phyloP scores from a whole-genome alignment of 805 yeast genomes.

The Nakazawaea pomicola region DNA sequence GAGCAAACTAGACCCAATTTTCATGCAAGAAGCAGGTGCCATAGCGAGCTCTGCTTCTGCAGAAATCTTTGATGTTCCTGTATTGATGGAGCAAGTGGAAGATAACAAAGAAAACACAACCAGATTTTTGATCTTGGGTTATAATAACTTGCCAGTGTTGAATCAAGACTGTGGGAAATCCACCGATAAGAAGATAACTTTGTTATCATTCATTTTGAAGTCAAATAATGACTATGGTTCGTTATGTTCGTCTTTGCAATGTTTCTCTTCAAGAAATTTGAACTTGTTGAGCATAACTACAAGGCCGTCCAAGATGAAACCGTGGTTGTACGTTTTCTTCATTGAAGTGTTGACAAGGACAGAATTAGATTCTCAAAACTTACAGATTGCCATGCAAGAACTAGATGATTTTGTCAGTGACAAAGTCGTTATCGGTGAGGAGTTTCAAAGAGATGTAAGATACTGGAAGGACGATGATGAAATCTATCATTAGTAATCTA shows the following conservation, averaged over 20 bases:
- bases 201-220: slow-evolving; percentile 61
- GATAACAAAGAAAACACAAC: slow-evolving; percentile 78
- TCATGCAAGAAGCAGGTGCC: slow-evolving; percentile 49
- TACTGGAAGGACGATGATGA: slow-evolving; percentile 11
- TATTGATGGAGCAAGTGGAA: slow-evolving; percentile 55
- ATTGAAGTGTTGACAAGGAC: slow-evolving; percentile 56
- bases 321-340: slow-evolving; percentile 83
- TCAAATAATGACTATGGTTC: slow-evolving; percentile 69
- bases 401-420: slow-evolving; percentile 40
- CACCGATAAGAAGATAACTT: slow-evolving; percentile 33
- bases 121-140: slow-evolving; percentile 68
- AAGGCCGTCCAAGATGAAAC: slow-evolving; percentile 60
- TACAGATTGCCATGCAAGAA: slow-evolving; percentile 32
- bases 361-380: slow-evolving; percentile 25
- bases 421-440: slow-evolving; percentile 51
- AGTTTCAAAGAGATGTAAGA: slow-evolving; percentile 11
- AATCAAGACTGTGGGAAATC: not conserved
- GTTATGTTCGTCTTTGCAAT: slow-evolving; percentile 56
- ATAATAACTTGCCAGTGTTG: slow-evolving; percentile 19
- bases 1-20: slow-evolving; percentile 25
- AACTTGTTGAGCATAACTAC: slow-evolving; percentile 72
- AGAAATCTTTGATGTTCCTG: slow-evolving; percentile 49
- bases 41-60: slow-evolving; percentile 72
- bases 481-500: not conserved
- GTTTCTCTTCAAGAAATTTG: slow-evolving; percentile 49